Percentiles rank a stretch among this genome's conserved stretches.
Evolutionary conservation across 2,329 filamentous ascomycete genomes (phyloP).

Genomic region (Fusarium ambrosium): DNA sequence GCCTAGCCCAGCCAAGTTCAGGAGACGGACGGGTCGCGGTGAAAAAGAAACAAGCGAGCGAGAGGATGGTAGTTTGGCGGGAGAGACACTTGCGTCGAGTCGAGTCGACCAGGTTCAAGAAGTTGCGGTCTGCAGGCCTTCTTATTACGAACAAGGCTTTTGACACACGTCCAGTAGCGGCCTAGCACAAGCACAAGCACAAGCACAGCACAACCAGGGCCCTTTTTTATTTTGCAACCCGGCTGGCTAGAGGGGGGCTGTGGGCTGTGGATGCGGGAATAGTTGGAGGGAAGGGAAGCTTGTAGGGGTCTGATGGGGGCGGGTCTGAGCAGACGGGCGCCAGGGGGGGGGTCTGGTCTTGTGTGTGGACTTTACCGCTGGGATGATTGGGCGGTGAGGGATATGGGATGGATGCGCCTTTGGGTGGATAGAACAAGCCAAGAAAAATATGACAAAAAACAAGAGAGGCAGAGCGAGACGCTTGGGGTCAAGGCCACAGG

Average conservation of each 20-base stretch:
- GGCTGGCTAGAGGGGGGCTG: background rate
- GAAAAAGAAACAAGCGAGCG: slow-evolving; percentile 38
- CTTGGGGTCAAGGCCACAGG: slow-evolving; percentile 23
- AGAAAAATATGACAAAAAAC: background rate
- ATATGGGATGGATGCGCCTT: slow-evolving; percentile 17
- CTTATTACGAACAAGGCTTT: slow-evolving; percentile 21
- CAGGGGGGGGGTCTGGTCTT: slow-evolving; percentile 8
- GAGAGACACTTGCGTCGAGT: slow-evolving; percentile 24
- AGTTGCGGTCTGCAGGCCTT: slow-evolving; percentile 48
- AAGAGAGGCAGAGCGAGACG: slow-evolving; percentile 1
- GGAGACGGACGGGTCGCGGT: slow-evolving; percentile 1
- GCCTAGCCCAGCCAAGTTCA: slow-evolving; percentile 41
- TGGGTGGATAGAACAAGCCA: slow-evolving; percentile 10
- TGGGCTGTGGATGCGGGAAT: slow-evolving; percentile 27
- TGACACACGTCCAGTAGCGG: slow-evolving; percentile 1
- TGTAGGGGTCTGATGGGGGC: slow-evolving; percentile 1
- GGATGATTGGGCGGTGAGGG: slow-evolving; percentile 47
- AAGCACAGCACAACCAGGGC: slow-evolving; percentile 28
- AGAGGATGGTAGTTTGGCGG: slow-evolving; percentile 21
- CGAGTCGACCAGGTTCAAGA: slow-evolving; percentile 19
- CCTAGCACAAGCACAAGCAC: background rate
- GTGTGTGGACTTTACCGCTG: slow-evolving; percentile 13
- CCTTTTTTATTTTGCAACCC: background rate
- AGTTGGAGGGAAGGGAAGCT: slow-evolving; percentile 7
- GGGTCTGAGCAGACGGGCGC: background rate